phyloP scores from a whole-genome alignment of 805 yeast genomes.

The Sugiyamaella marilandica region DNA sequence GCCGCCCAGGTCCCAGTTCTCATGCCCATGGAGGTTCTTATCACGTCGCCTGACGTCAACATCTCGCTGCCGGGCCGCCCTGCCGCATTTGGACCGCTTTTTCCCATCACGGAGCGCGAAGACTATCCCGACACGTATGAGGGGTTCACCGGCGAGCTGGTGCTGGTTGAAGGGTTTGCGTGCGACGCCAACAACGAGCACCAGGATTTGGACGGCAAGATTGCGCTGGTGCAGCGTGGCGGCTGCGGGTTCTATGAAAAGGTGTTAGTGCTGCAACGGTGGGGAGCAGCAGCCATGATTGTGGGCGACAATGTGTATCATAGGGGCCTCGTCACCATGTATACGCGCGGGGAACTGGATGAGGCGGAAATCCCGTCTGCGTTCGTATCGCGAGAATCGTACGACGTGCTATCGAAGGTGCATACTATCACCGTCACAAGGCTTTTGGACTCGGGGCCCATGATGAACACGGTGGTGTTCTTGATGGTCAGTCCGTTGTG shows the following conservation, averaged over 20 bases:
- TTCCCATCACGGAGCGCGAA: slow-evolving; percentile 18
- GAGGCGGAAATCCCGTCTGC: slow-evolving; percentile 47
- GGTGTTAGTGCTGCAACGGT: slow-evolving; percentile 40
- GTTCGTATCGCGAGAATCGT: slow-evolving; percentile 46
- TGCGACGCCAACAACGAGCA: slow-evolving; percentile 20
- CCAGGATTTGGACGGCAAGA: slow-evolving; percentile 26
- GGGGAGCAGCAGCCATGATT: slow-evolving; percentile 49
- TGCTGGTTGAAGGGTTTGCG: slow-evolving; percentile 23
- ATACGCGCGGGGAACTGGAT: slow-evolving; percentile 42
- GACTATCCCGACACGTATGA: slow-evolving; percentile 11
- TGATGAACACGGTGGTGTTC: slow-evolving; percentile 35
- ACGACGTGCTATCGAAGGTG: slow-evolving; percentile 24
- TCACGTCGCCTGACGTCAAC: slow-evolving; percentile 29
- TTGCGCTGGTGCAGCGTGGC: slow-evolving; percentile 44
- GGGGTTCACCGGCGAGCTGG: slow-evolving; percentile 24
- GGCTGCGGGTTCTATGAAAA: slow-evolving; percentile 53
- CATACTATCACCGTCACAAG: slow-evolving; percentile 22
- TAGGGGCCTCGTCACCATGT: slow-evolving; percentile 51
- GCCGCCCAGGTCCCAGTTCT: slow-evolving; percentile 19
- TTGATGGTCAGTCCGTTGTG: slow-evolving; percentile 39
- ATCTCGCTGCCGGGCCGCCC: slow-evolving; percentile 34
- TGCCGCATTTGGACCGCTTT: slow-evolving; percentile 35
- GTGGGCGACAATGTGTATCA: slow-evolving; percentile 50
- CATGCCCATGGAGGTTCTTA: slow-evolving; percentile 23
- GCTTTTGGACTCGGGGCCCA: slow-evolving; percentile 28